These are phyloP conservation scores for Pseudogymnoascus sp. DNA, from an alignment of 2,329 filamentous ascomycete species.

Conservation along the genomic window DNA sequence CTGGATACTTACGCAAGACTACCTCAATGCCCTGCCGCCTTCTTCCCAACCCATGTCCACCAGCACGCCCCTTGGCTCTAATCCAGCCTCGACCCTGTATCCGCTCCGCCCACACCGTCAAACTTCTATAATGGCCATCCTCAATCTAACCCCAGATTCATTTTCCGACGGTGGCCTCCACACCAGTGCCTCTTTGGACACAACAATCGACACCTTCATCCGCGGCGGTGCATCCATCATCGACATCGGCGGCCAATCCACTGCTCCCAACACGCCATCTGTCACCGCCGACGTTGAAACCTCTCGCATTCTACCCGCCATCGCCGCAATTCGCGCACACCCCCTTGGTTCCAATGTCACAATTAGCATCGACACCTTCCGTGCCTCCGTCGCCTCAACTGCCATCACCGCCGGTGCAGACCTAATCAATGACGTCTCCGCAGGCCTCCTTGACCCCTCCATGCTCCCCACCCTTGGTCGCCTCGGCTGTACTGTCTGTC, in stretches of 20 bases:
- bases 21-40: slow-evolving; percentile 49
- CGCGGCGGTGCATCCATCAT: slow-evolving; percentile 69
- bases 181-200: slow-evolving; percentile 43
- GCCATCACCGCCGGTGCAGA: slow-evolving; percentile 75
- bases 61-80: slow-evolving; percentile 44
- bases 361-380: slow-evolving; percentile 90
- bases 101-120: slow-evolving; percentile 44
- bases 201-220: slow-evolving; percentile 55
- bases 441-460: slow-evolving; percentile 64
- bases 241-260: slow-evolving; percentile 90
- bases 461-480: slow-evolving; percentile 78
- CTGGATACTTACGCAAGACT: slow-evolving; percentile 53
- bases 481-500: slow-evolving; percentile 66
- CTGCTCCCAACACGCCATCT: slow-evolving; percentile 64
- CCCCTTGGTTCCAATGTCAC: slow-evolving; percentile 55
- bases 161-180: slow-evolving; percentile 85
- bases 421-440: slow-evolving; percentile 91
- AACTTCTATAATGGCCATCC: slow-evolving; percentile 84
- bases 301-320: slow-evolving; percentile 68
- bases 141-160: slow-evolving; percentile 92
- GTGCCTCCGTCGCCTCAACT: slow-evolving; percentile 68
- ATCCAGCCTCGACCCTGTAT: slow-evolving; percentile 43
- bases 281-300: slow-evolving; percentile 68
- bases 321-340: slow-evolving; percentile 61
- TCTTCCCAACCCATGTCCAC: slow-evolving; percentile 46